These are phyloP conservation scores for Abrus pulchellus DNA, from an alignment of 306 rosid genomes.

Conservation along the genomic window DNA sequence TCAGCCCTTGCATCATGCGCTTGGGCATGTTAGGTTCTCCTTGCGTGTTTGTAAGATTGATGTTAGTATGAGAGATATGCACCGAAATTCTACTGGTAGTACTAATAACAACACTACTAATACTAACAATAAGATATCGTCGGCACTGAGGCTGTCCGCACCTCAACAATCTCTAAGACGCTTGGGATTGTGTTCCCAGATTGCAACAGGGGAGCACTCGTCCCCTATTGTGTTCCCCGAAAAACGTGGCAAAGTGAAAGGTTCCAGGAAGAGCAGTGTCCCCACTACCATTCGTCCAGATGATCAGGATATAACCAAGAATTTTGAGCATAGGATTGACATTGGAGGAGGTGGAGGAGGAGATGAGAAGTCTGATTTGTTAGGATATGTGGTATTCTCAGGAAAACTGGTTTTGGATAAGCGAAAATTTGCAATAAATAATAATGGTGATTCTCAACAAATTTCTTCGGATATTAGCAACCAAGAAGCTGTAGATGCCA, in stretches of 20 bases:
- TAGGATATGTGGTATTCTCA: slow-evolving; percentile 79
- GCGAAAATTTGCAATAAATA: slow-evolving; percentile 55
- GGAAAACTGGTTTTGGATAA: slow-evolving; percentile 89
- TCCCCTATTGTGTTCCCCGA: slow-evolving; percentile 97
- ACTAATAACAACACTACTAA: slow-evolving; percentile 45
- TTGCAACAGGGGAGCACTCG: slow-evolving; percentile 87
- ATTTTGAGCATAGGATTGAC: slow-evolving; percentile 89
- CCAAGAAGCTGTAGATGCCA: slow-evolving; percentile 75
- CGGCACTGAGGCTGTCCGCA: slow-evolving; percentile 66
- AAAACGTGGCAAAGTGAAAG: slow-evolving; percentile 81
- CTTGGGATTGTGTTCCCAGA: slow-evolving; percentile 91
- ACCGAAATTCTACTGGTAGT: slow-evolving; percentile 68
- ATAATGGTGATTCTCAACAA: slow-evolving; percentile 56
- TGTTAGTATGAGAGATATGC: slow-evolving; percentile 65
- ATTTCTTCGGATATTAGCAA: slow-evolving; percentile 54
- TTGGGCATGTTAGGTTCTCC: slow-evolving; percentile 39
- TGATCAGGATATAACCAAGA: slow-evolving; percentile 62
- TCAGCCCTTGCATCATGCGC: slow-evolving; percentile 51
- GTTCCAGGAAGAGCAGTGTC: slow-evolving; percentile 56
- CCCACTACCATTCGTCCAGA: slow-evolving; percentile 48
- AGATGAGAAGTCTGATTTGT: slow-evolving; percentile 90
- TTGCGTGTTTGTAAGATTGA: slow-evolving; percentile 37
- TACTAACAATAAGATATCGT: slow-evolving; percentile 40
- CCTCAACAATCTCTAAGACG: slow-evolving; percentile 88
- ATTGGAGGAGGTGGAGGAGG: slow-evolving; percentile 70